A percentile compares a stretch with the other conserved stretches of the same genome.
These are phyloP conservation scores for Verticillium albo-atrum DNA, from an alignment of 2,329 filamentous ascomycete genomes.

Conservation along the genomic window DNA sequence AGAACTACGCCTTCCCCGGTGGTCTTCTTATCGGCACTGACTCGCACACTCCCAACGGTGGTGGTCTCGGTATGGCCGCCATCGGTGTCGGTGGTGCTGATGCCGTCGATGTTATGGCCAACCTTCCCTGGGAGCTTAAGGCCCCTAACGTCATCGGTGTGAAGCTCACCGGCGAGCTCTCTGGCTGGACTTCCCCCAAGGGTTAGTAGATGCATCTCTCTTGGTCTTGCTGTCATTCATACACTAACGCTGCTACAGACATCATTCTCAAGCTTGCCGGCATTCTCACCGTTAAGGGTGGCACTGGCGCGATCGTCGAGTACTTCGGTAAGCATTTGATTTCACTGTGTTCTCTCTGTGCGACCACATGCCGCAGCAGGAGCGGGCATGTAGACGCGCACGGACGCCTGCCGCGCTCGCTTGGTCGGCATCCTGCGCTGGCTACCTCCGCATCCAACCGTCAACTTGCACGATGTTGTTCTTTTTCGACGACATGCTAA, in stretches of 20 bases:
- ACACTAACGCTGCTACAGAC: constrained; percentile 44
- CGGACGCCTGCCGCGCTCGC: no score
- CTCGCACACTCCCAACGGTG: constrained; percentile 95
- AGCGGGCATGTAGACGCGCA: no score
- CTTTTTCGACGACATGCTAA: constrained; percentile 26
- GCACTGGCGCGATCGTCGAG: constrained; percentile 86
- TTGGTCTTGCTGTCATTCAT: neutral
- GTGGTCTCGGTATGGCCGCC: constrained; percentile 90
- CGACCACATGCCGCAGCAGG: no score
- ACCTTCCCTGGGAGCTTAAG: constrained; percentile 96
- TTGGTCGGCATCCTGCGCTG: no score
- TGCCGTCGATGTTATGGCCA: constrained; percentile 97
- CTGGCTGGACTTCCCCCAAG: constrained; percentile 91
- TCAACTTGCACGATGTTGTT: neutral
- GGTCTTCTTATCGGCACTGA: constrained; percentile 97
- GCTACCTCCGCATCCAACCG: no score
- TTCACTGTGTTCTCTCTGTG: no score
- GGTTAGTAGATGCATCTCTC: constrained; percentile 39
- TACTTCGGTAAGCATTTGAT: constrained; percentile 45
- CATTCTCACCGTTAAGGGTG: constrained; percentile 95
- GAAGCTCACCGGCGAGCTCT: constrained; percentile 83
- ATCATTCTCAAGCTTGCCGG: constrained; percentile 97
- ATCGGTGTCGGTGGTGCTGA: constrained; percentile 98
- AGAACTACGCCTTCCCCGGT: constrained; percentile 99
- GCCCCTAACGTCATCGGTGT: constrained; percentile 96